Evolutionary conservation across 108 stramenopile genomes (phyloP).

Genomic region (Skeletonema tropicum): DNA sequence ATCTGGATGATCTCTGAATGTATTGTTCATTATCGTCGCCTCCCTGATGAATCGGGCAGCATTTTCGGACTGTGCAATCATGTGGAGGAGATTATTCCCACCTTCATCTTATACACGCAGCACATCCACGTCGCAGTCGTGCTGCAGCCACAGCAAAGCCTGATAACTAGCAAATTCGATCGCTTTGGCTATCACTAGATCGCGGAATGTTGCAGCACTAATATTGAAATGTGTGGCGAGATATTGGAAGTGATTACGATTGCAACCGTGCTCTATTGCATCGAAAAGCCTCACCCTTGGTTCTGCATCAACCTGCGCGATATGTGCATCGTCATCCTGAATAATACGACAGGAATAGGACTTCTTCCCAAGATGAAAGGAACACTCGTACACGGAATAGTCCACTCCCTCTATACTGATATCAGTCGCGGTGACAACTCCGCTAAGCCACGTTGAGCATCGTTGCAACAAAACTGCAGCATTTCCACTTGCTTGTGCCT

Average conservation of each 20-base stretch:
- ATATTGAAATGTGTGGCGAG: neutral
- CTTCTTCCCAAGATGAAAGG: neutral
- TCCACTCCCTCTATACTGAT: neutral
- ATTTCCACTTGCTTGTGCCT: neutral
- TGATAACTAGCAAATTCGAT: slow-evolving; percentile 13
- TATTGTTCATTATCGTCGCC: neutral
- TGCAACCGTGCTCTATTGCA: slow-evolving; percentile 10
- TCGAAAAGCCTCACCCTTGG: slow-evolving; percentile 17
- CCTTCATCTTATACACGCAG: neutral
- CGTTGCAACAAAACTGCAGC: neutral
- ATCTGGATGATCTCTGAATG: neutral
- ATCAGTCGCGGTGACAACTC: neutral
- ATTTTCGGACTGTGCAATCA: slow-evolving; percentile 7
- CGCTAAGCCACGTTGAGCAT: neutral
- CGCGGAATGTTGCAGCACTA: neutral
- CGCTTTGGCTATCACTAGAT: neutral
- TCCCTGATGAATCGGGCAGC: slow-evolving; percentile 3
- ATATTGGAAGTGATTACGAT: neutral
- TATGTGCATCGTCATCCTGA: neutral
- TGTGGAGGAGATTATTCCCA: slow-evolving; percentile 14
- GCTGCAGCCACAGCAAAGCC: slow-evolving; percentile 11
- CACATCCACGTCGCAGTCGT: neutral
- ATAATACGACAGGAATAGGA: neutral
- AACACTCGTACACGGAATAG: slow-evolving; percentile 7
- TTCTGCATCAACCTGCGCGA: slow-evolving; percentile 1